phyloP scores from a whole-genome alignment of 2,329 filamentous ascomycete genomes.

The Aspergillus eucalypticola region DNA sequence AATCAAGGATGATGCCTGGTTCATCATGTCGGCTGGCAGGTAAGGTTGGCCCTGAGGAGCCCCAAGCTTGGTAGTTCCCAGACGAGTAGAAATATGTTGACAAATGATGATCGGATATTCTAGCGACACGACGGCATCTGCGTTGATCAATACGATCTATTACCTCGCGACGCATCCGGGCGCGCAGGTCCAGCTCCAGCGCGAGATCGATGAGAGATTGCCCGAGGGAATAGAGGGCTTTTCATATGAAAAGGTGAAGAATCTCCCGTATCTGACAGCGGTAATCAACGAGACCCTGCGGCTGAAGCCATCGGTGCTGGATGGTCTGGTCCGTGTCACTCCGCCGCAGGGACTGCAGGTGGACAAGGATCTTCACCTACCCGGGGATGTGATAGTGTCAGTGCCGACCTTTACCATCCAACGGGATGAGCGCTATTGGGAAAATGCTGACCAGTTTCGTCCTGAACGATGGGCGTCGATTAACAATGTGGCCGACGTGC shows the following conservation, averaged over 20 bases:
- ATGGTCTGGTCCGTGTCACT: conserved; percentile 40
- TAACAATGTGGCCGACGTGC: not conserved
- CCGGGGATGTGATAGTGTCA: conserved; percentile 9
- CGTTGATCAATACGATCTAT: conserved; percentile 35
- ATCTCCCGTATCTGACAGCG: conserved; percentile 28
- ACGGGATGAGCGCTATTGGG: conserved; percentile 8
- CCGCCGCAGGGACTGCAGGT: conserved; percentile 33
- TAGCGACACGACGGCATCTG: conserved; percentile 38
- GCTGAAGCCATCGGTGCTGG: conserved; percentile 40
- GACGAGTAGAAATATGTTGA: not conserved
- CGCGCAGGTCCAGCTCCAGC: conserved; percentile 33
- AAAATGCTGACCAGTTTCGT: conserved; percentile 1
- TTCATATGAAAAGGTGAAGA: not conserved
- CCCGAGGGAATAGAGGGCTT: not conserved
- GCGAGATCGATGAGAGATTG: conserved; percentile 26
- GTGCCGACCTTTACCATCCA: conserved; percentile 11
- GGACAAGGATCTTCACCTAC: conserved; percentile 12
- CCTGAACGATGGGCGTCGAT: conserved; percentile 6
- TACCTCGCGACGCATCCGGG: conserved; percentile 35
- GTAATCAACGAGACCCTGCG: conserved; percentile 40
- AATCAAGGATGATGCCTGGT: conserved; percentile 17
- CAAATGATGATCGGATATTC: not conserved
- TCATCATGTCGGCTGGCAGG: conserved; percentile 20
- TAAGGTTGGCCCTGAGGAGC: not conserved
- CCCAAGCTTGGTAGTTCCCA: too few relatives aligned